A percentile compares a stretch with the other conserved stretches of the same genome.
Evolutionary conservation across 1,284 basidiomycete genomes (phyloP).

Genomic region (Chondrostereum purpureum): DNA sequence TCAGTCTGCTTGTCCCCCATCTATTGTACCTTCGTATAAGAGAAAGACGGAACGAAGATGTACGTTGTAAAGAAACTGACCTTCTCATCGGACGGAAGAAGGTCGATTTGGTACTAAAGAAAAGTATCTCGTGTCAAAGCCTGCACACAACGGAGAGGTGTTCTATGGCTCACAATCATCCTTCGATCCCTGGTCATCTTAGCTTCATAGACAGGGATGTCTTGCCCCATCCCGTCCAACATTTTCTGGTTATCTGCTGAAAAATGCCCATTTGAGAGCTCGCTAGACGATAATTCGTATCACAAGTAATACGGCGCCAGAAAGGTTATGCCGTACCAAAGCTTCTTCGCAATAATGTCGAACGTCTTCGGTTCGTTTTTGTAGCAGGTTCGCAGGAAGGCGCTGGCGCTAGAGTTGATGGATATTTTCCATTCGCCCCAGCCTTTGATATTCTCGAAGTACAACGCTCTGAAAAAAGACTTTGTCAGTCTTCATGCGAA

Average conservation of each 20-base stretch:
- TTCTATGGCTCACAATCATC: conserved; percentile 58
- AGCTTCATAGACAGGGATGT: conserved; percentile 59
- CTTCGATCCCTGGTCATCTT: conserved; percentile 59
- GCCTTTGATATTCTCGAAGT: conserved; percentile 43
- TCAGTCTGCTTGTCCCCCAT: background rate
- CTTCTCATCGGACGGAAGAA: conserved; percentile 39
- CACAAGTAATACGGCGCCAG: no score
- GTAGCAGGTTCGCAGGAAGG: conserved; percentile 33
- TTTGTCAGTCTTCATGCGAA: background rate
- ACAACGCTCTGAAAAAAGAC: conserved; percentile 23
- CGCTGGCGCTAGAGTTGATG: conserved; percentile 37
- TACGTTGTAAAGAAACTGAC: conserved; percentile 34
- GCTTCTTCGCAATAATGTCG: conserved; percentile 49
- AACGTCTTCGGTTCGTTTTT: conserved; percentile 37
- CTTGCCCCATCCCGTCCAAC: conserved; percentile 38
- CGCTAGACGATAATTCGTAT: no score
- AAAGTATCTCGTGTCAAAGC: background rate
- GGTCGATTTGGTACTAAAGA: conserved; percentile 58
- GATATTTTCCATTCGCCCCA: conserved; percentile 51
- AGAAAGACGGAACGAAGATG: background rate
- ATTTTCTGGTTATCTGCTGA: conserved; percentile 63
- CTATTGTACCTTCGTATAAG: conserved; percentile 4
- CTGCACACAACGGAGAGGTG: no score
- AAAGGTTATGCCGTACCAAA: conserved; percentile 44
- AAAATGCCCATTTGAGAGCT: conserved; percentile 61